Percentiles rank a stretch among this genome's conserved stretches.
Evolutionary conservation across 225 moss, liverwort and hornwort genomes (phyloP).

Genomic region (Neckera pumila): DNA sequence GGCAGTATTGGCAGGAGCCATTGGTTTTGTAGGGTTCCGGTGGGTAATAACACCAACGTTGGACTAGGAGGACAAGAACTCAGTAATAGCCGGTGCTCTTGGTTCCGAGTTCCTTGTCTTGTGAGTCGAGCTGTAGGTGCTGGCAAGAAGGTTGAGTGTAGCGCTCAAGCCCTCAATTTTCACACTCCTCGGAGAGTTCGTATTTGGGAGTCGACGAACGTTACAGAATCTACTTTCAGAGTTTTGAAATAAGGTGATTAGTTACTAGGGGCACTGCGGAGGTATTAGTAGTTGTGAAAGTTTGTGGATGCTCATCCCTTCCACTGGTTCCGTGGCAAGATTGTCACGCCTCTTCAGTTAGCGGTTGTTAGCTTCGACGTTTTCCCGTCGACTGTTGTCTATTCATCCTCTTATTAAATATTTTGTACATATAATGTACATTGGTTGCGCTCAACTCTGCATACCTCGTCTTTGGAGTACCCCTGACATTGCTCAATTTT

Average conservation of each 20-base stretch:
- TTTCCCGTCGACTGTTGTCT: background rate
- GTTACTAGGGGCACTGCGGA: background rate
- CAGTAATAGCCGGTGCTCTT: background rate
- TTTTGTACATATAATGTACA: background rate
- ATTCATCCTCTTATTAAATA: background rate
- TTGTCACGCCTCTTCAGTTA: background rate
- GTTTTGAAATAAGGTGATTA: constrained; percentile 3
- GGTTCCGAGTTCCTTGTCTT: background rate
- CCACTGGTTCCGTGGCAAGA: background rate
- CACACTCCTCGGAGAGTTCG: background rate
- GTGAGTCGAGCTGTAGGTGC: constrained; percentile 3
- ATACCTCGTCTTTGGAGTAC: background rate
- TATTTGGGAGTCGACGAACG: constrained; percentile 1
- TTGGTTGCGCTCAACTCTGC: background rate
- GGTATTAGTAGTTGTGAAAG: background rate
- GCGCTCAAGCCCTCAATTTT: constrained; percentile 1
- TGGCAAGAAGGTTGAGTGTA: background rate
- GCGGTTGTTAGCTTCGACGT: background rate
- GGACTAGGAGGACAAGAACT: background rate
- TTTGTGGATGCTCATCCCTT: background rate
- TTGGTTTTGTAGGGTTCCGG: constrained; percentile 14
- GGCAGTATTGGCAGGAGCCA: background rate
- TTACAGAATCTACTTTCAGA: background rate
- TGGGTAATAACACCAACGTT: background rate
- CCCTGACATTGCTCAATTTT: background rate